Conservation (phyloP, 371 early-diverging fungal genomes). For the Haplosporangium sp. region DNA sequence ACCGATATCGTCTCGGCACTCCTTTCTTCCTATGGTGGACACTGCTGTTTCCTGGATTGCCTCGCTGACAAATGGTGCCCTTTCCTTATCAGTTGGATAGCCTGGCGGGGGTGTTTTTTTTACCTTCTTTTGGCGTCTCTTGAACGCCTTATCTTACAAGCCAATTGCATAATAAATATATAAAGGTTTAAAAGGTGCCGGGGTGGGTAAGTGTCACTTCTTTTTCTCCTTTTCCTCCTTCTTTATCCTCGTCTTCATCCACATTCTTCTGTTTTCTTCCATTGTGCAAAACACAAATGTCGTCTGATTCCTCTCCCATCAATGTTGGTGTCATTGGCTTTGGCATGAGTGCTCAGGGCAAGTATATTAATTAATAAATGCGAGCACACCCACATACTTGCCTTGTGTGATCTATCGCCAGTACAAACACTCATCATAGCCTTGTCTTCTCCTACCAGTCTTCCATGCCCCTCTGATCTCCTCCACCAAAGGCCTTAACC, state of each 20-base stretch:
- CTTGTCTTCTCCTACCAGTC: conserved; percentile 55
- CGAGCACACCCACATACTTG: neutral
- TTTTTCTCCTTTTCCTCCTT: no score
- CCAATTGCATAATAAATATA: no score
- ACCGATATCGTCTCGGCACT: no score
- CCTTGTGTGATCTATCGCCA: neutral
- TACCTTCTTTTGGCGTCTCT: no score
- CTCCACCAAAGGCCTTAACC: conserved; percentile 63
- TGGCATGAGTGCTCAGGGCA: conserved; percentile 68
- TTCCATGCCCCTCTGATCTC: conserved; percentile 78
- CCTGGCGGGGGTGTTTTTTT: no score
- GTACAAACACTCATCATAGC: neutral
- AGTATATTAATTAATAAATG: neutral
- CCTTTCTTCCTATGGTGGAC: no score
- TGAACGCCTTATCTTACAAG: no score
- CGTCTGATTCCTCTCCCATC: conserved; percentile 46
- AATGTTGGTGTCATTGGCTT: conserved; percentile 80
- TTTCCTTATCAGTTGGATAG: no score
- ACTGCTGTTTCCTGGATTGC: no score
- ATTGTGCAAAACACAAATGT: conserved; percentile 3
- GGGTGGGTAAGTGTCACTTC: neutral
- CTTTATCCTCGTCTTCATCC: neutral
- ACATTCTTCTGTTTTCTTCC: neutral
- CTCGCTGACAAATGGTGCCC: no score
- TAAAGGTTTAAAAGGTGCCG: no score